These are phyloP conservation scores for Agrocybe pediades DNA, from an alignment of 768 basidiomycete species.

Conservation along the genomic window DNA sequence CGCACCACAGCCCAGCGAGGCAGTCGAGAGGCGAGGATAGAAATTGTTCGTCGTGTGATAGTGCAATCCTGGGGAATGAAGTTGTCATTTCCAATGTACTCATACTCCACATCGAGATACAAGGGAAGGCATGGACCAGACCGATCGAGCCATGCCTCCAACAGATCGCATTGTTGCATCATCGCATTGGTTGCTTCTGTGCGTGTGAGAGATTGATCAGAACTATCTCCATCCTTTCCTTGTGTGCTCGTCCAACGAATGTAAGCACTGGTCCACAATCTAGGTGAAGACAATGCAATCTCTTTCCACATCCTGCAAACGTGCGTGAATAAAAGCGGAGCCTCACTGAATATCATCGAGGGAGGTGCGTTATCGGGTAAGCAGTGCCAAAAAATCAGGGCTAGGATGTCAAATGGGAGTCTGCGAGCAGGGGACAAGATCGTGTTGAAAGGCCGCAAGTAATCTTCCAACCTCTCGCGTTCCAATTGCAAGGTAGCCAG, in stretches of 20 bases:
- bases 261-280: not conserved
- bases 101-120: not conserved
- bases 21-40: not conserved
- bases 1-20: not conserved
- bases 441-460: not conserved
- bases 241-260: not conserved
- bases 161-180: not conserved
- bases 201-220: not conserved
- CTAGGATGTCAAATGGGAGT: constrained; percentile 14
- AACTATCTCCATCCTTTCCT: not conserved
- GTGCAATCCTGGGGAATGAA: too few relatives aligned
- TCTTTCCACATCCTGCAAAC: not conserved
- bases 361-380: not conserved
- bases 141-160: not conserved
- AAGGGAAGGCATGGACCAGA: not conserved
- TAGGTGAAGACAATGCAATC: not conserved
- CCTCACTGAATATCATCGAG: not conserved
- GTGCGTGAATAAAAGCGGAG: not conserved
- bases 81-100: not conserved
- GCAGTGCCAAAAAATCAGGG: constrained; percentile 12
- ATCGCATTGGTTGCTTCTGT: not conserved
- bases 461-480: not conserved
- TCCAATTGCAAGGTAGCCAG: not conserved
- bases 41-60: not conserved
- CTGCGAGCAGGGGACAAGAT: constrained; percentile 16